These are phyloP conservation scores for Alternaria hordeiaustralica DNA, from an alignment of 2,329 filamentous ascomycete species.

Conservation along the genomic window DNA sequence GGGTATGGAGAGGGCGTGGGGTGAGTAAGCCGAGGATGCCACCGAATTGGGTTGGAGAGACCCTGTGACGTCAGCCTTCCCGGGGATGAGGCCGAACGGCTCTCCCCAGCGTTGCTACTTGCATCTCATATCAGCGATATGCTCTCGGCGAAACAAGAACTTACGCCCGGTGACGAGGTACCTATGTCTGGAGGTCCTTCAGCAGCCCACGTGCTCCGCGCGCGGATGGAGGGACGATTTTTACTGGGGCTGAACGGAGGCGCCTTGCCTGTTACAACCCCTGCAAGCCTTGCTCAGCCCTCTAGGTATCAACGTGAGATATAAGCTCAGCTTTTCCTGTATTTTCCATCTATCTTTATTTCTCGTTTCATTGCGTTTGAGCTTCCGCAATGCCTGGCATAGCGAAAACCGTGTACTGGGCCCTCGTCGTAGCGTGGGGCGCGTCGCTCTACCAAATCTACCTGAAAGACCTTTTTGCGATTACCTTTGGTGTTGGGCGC, in stretches of 20 bases:
- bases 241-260: background rate
- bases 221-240: background rate
- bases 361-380: background rate
- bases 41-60: background rate
- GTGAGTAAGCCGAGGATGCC: background rate
- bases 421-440: slow-evolving; percentile 31
- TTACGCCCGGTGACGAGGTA: background rate
- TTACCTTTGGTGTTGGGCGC: slow-evolving; percentile 34
- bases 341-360: background rate
- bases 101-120: background rate
- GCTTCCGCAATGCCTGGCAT: slow-evolving; percentile 17
- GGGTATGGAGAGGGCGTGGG: background rate
- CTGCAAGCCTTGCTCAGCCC: slow-evolving; percentile 1
- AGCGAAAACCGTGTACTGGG: slow-evolving; percentile 19
- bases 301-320: slow-evolving; percentile 11
- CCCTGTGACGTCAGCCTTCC: slow-evolving; percentile 9
- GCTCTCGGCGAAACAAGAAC: background rate
- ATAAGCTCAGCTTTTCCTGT: slow-evolving; percentile 5
- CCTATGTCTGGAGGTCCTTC: slow-evolving; percentile 2
- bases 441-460: slow-evolving; percentile 37
- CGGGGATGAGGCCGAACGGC: background rate
- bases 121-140: background rate
- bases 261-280: slow-evolving; percentile 2
- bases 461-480: slow-evolving; percentile 30
- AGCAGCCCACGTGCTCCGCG: slow-evolving; percentile 7